phyloP scores from a whole-genome alignment of 192 early-diverging fungal species.

The Coemansia sp. region DNA sequence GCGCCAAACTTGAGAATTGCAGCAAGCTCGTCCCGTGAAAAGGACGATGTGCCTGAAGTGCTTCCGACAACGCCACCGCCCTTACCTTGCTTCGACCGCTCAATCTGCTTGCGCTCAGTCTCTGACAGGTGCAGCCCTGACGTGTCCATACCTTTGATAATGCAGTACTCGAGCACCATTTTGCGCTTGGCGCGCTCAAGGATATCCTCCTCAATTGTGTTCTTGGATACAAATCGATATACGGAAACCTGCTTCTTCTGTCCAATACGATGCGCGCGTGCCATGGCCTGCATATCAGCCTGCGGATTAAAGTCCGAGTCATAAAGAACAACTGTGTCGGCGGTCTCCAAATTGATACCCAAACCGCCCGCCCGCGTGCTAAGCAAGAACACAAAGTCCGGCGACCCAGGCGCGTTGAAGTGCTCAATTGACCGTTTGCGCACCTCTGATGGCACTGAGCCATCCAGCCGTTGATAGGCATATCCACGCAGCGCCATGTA shows the following conservation, averaged over 20 bases:
- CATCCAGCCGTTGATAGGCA: slow-evolving; percentile 91
- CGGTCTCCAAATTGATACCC: slow-evolving; percentile 94
- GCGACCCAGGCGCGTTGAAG: slow-evolving; percentile 89
- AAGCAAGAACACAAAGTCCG: slow-evolving; percentile 95
- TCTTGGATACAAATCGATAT: slow-evolving; percentile 95
- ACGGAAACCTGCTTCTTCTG: slow-evolving; percentile 98
- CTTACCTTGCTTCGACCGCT: slow-evolving; percentile 53
- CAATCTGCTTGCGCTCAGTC: slow-evolving; percentile 54
- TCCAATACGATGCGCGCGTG: slow-evolving; percentile 95
- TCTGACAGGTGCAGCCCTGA: slow-evolving; percentile 72
- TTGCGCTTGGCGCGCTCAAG: slow-evolving; percentile 98
- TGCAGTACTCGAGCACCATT: slow-evolving; percentile 99
- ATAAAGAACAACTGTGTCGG: slow-evolving; percentile 97
- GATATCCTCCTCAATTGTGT: slow-evolving; percentile 97
- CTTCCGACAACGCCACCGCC: slow-evolving; percentile 27
- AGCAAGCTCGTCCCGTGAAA: slow-evolving; percentile 85
- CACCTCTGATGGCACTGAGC: slow-evolving; percentile 82
- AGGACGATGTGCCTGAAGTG: slow-evolving; percentile 51
- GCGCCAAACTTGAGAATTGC: slow-evolving; percentile 98
- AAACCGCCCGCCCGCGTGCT: slow-evolving; percentile 97
- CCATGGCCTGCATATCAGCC: slow-evolving; percentile 97
- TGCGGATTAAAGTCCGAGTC: slow-evolving; percentile 95
- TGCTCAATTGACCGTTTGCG: slow-evolving; percentile 96
- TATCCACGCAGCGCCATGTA: slow-evolving; percentile 87
- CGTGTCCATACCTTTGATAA: slow-evolving; percentile 99